Evolutionary conservation across 768 basidiomycete genomes (phyloP), one percentile per base, ranked within the genome.

Genomic region (Boletus vinaceobasis): DNA sequence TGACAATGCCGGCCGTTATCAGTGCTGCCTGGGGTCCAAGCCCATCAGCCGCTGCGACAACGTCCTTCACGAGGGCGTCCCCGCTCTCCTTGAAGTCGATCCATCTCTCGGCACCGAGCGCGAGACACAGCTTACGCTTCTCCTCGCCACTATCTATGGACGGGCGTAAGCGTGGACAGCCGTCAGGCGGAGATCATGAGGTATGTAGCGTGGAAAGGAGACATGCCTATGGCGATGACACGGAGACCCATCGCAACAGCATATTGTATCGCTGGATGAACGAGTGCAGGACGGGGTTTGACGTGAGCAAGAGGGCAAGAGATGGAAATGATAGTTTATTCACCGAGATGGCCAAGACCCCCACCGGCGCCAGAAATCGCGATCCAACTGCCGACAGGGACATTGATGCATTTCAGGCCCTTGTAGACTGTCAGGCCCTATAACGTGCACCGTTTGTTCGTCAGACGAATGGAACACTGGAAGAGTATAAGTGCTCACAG

Each of bases 31-130:
- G 76, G 1, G 80, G 77, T 2, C 81, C 80, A 9, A 67, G 53
- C 0, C 79, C 80, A 31, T 70, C 79, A 1, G 71, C 65, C 4
- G 72, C 73, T 0, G 62, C 66, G 38, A 73, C 59, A 55, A 82
- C 71, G 7, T 73, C 70, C 14, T 55, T 53, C 39, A 77, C 73
- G 46, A 78, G 61, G 6, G 35, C 54, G n/a, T 77, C 73, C 44
- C 73, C 65, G 27, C 65, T 66, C 53, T 72, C 65, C 57, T 70
- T 74, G 69, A 80, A 82, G 65, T 82, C 81, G 55, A 82, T 50
- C 65, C 65, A 69, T 57, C 67, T 77, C 55, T 77, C 75, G 0
- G 74, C 73, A 2, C 79, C 77, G 50, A 79, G 71, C 15, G 61
- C 21, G 49, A 67, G 56, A 59, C 72, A 73, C 27, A 77, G 58